These are phyloP conservation scores for Trichoderma pleuroti DNA, from an alignment of 2,329 filamentous ascomycete species.

Conservation along the genomic window DNA sequence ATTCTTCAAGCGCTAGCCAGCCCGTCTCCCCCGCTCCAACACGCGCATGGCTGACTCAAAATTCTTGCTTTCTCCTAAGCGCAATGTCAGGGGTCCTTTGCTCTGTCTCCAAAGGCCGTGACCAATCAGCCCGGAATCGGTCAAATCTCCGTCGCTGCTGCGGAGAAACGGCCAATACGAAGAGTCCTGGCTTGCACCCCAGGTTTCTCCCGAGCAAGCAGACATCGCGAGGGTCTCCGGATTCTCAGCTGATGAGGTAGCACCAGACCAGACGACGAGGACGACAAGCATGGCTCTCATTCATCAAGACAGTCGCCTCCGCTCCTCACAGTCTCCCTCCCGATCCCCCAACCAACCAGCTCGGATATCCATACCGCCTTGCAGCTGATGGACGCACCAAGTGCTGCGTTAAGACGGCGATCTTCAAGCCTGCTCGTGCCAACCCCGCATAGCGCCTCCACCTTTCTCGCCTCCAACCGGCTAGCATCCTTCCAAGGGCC, in stretches of 20 bases:
- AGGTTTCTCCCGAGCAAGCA: neutral
- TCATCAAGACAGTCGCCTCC: neutral
- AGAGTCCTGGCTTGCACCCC: neutral
- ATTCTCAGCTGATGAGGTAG: neutral
- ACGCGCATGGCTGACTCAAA: neutral
- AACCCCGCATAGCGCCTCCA: constrained; percentile 14
- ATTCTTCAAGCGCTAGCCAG: neutral
- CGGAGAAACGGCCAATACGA: neutral
- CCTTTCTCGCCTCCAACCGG: constrained; percentile 12
- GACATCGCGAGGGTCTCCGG: neutral
- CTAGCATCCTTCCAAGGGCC: neutral
- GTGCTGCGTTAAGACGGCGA: constrained; percentile 1
- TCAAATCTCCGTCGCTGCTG: constrained; percentile 9
- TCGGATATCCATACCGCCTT: neutral
- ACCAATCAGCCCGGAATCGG: constrained; percentile 13
- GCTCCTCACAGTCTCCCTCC: neutral
- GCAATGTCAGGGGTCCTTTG: neutral
- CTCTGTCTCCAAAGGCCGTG: neutral
- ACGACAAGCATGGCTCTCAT: neutral
- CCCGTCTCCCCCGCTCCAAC: constrained; percentile 9
- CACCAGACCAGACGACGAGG: neutral
- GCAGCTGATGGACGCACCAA: neutral
- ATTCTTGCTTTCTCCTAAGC: neutral
- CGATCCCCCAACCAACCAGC: neutral
- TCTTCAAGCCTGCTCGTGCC: constrained; percentile 12